A percentile compares a stretch with the other conserved stretches of the same genome.
Evolutionary conservation across 768 basidiomycete species (phyloP).

Genomic region (Gautieria morchelliformis): DNA sequence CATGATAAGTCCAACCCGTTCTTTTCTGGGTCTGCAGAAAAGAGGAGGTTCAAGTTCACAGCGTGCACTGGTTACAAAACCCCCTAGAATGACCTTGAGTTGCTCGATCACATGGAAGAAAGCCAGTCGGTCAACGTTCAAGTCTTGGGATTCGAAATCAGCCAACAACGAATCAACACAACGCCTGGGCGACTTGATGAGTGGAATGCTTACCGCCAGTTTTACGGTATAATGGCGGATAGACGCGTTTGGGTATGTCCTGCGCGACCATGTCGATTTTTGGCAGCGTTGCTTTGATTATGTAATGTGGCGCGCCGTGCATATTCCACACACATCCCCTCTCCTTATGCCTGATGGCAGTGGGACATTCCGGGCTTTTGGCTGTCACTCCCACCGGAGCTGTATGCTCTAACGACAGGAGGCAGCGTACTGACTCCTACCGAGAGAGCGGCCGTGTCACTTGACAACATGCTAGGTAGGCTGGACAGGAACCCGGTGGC

Average conservation of each 20-base stretch:
- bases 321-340: too few relatives aligned
- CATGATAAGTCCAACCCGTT: slow-evolving; percentile 88
- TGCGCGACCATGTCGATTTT: neutral
- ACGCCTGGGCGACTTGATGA: neutral
- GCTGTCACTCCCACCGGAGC: too few relatives aligned
- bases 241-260: slow-evolving; percentile 29
- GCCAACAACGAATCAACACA: neutral
- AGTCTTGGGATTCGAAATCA: slow-evolving; percentile 26
- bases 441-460: too few relatives aligned
- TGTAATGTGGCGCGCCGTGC: too few relatives aligned
- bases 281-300: neutral
- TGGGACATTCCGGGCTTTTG: too few relatives aligned
- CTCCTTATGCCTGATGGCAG: too few relatives aligned
- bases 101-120: slow-evolving; percentile 87
- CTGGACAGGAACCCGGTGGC: too few relatives aligned
- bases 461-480: too few relatives aligned
- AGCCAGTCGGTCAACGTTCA: slow-evolving; percentile 61
- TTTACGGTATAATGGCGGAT: slow-evolving; percentile 49
- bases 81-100: slow-evolving; percentile 58
- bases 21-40: slow-evolving; percentile 78
- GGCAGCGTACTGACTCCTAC: too few relatives aligned
- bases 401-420: too few relatives aligned
- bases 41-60: neutral
- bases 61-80: neutral
- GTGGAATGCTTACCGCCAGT: slow-evolving; percentile 19